phyloP scores from a whole-genome alignment of 306 rosid genomes.

The Casuarina glauca region DNA sequence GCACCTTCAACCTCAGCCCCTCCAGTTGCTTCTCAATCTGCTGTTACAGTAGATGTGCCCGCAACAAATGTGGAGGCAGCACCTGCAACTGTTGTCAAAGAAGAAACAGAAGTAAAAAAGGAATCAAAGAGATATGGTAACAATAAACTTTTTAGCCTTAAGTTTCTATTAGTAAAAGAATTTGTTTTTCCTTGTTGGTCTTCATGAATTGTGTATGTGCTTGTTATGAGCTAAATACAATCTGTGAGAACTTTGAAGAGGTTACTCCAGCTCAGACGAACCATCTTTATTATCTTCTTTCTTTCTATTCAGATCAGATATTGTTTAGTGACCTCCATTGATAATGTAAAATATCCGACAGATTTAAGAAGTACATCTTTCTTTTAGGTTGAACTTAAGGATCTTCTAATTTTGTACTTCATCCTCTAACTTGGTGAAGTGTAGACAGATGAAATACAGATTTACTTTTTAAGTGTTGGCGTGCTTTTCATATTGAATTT shows the following conservation, averaged over 20 bases:
- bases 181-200: neutral
- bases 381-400: neutral
- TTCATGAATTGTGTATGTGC: neutral
- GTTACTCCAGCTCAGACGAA: neutral
- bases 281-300: neutral
- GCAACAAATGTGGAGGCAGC: constrained; percentile 58
- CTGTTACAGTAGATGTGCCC: constrained; percentile 72
- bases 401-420: neutral
- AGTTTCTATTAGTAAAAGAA: neutral
- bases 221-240: neutral
- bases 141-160: constrained; percentile 14
- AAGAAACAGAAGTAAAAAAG: constrained; percentile 40
- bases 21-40: constrained; percentile 51
- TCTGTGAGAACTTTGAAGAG: constrained; percentile 1
- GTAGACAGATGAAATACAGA: neutral
- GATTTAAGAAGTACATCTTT: neutral
- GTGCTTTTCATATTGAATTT: no score
- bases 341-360: neutral
- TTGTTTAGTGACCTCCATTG: neutral
- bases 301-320: neutral
- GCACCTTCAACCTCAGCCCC: constrained; percentile 42
- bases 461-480: neutral
- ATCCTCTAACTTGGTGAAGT: neutral
- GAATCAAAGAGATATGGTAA: constrained; percentile 72
- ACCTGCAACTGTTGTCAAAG: constrained; percentile 43